Conservation (phyloP, 202 grass and related monocot genomes). For the Panicum hallii region DNA sequence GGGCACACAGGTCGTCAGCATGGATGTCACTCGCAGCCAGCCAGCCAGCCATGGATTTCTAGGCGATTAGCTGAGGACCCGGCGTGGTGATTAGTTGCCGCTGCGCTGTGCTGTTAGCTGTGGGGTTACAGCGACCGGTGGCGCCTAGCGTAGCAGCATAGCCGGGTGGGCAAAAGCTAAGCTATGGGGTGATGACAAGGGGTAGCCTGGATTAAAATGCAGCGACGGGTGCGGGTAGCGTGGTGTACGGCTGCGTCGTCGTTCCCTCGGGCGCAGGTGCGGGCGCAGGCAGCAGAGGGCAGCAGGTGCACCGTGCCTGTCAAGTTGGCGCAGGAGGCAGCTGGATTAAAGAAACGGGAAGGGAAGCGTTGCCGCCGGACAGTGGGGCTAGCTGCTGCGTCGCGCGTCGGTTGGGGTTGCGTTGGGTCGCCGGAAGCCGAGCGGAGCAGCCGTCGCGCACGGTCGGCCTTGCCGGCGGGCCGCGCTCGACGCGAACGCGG, state of each 20-base stretch:
- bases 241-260: too few relatives aligned
- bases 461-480: too few relatives aligned
- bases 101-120: not conserved
- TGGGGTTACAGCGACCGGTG: not conserved
- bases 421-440: too few relatives aligned
- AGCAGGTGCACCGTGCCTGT: not conserved
- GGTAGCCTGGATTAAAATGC: not conserved
- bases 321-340: not conserved
- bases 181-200: not conserved
- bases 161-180: not conserved
- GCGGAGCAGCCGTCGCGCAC: too few relatives aligned
- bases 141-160: not conserved
- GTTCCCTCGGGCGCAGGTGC: not conserved
- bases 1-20: too few relatives aligned
- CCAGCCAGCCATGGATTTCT: too few relatives aligned
- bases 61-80: not conserved
- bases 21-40: too few relatives aligned
- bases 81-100: constrained; percentile 1
- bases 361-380: not conserved
- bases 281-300: not conserved
- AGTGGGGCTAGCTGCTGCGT: not conserved
- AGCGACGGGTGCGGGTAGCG: not conserved
- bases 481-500: too few relatives aligned
- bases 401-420: too few relatives aligned
- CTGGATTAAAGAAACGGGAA: not conserved